Evolutionary conservation across 345 rosid species (phyloP), one percentile per base, ranked within the genome.

Genomic region (Isatis tinctoria): DNA sequence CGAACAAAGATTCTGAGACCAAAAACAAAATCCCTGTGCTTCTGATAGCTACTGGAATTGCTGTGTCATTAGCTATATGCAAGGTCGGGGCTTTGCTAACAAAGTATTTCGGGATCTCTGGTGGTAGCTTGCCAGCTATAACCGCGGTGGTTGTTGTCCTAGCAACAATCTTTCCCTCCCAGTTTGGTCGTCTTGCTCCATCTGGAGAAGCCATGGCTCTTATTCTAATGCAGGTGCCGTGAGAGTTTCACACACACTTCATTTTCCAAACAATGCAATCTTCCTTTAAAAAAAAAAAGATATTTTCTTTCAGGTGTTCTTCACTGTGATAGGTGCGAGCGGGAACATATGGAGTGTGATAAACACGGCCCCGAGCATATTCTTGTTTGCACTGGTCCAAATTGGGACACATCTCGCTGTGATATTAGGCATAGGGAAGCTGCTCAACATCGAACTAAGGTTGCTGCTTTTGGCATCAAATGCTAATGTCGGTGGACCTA

Each of bases 401-500:
- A 84, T 91, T 4, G 14, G 86, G 9, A 58, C 90, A 59, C 97
- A 93, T 82, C 90, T 94, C 10, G 89, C 81, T 3, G 81, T 89
- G 65, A 83, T 91, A 67, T 83, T 94, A 18, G 97, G 96, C 20
- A 32, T 94, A 16, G 97, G 98, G 57, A 88, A 88, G 86, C 81
- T 91, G 16, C 67, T 89, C 10, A 57, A 84, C n/a, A 67, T 91
- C 10, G 98, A 91, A 67, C 78, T 75, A 69, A 88, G 85, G 80
- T 83, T 84, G 43, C 78, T 91, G 73, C 96, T 94, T 28, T 26
- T 94, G n/a, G 96, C 98, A 40, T 93, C 96, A 37, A 91, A 91
- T 85, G 98, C 97, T 18, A 93, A 87, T 64, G 89, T 91, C 2
- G 98, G 98, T 17, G 96, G 97, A 45, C 97, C 97, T 1, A 91